Percentiles rank a stretch among this genome's conserved stretches.
Conservation (phyloP, 139 green algal genomes). For the Trebouxia sp. region DNA sequence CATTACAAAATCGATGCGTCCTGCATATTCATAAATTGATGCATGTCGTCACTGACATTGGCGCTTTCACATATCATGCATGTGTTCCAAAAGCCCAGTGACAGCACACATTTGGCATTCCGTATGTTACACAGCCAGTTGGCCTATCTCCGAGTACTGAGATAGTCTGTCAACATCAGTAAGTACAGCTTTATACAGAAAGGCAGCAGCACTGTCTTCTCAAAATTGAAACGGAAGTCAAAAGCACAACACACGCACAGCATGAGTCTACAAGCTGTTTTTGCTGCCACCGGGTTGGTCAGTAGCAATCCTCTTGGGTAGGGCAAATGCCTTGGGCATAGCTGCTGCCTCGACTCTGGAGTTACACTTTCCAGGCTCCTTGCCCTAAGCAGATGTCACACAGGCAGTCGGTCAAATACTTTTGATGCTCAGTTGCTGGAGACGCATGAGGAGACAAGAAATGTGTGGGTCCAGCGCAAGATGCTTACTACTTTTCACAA, state of each 20-base stretch:
- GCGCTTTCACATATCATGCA: not conserved
- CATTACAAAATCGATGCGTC: too few species aligned
- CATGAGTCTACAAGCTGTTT: conserved; percentile 14
- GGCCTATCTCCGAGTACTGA: too few species aligned
- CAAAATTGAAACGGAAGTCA: not conserved
- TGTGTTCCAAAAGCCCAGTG: too few species aligned
- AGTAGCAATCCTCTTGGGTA: conserved; percentile 4
- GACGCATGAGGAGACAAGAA: not conserved
- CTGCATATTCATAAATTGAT: too few species aligned
- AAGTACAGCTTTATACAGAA: too few species aligned
- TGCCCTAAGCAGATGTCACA: not conserved
- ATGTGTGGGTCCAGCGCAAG: not conserved
- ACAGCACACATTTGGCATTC: too few species aligned
- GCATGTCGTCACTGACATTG: not conserved
- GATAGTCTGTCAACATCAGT: too few species aligned
- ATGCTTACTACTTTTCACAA: not conserved
- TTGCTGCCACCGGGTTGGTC: conserved; percentile 15
- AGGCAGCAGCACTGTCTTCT: too few species aligned
- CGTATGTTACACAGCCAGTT: too few species aligned
- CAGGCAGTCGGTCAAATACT: not conserved
- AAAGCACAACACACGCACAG: not conserved
- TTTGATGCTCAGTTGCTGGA: not conserved
- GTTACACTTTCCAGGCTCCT: conserved; percentile 20
- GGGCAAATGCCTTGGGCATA: conserved; percentile 31
- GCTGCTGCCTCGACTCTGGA: conserved; percentile 8